Percentiles rank a stretch among this genome's conserved stretches.
phyloP scores from a whole-genome alignment of 441 rosid genomes.

The Metrosideros polymorpha region DNA sequence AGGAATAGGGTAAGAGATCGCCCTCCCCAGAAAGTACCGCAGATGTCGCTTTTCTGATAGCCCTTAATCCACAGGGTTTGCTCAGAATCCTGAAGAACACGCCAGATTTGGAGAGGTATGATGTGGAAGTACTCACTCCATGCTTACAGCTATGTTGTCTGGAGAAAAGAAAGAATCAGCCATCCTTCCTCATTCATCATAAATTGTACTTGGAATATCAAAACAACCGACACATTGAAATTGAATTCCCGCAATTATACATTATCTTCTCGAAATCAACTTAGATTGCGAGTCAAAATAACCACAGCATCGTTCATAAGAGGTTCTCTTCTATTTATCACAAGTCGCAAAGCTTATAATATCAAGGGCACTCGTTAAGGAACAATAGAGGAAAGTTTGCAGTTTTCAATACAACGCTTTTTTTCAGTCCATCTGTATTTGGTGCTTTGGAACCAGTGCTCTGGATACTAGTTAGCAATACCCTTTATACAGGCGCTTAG shows the following conservation, averaged over 20 bases:
- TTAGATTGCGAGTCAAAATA: background rate
- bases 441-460: background rate
- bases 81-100: background rate
- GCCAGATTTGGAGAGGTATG: slow-evolving; percentile 9
- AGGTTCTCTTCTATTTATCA: background rate
- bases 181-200: background rate
- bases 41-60: slow-evolving; percentile 21
- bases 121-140: background rate
- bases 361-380: background rate
- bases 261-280: background rate
- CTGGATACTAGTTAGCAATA: background rate
- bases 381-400: background rate
- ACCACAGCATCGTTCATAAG: background rate
- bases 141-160: slow-evolving; percentile 17
- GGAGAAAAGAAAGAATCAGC: background rate
- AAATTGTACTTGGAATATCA: background rate
- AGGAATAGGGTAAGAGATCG: slow-evolving; percentile 28
- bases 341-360: background rate
- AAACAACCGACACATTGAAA: background rate
- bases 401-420: background rate
- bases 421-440: background rate
- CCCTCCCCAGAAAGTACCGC: slow-evolving; percentile 46
- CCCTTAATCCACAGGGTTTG: slow-evolving; percentile 16
- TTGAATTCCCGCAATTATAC: background rate
- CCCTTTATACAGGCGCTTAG: background rate